These are phyloP conservation scores for Ceratocystis albifundus DNA, from an alignment of 2,329 filamentous ascomycete species.

Conservation along the genomic window DNA sequence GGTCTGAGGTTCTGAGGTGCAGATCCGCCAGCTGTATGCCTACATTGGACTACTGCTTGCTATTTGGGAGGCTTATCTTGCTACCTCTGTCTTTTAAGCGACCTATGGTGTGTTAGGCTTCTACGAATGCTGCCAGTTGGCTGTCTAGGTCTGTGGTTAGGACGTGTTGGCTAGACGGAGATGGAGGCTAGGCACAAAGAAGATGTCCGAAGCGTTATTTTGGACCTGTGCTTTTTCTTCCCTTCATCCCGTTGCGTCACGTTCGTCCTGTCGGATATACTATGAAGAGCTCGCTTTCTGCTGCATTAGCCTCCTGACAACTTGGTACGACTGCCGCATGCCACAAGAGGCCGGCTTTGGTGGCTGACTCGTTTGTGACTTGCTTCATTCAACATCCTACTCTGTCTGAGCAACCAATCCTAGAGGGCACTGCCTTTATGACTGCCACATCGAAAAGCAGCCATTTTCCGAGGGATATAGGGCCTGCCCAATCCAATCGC, in stretches of 20 bases:
- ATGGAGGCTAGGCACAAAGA: not conserved
- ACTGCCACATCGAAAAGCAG: not conserved
- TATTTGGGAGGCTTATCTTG: not conserved
- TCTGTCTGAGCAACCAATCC: not conserved
- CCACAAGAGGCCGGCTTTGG: not conserved
- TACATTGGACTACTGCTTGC: not conserved
- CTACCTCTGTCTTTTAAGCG: not conserved
- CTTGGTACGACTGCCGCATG: not conserved
- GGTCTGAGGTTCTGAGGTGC: not conserved
- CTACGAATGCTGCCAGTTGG: not conserved
- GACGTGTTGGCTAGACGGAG: too few species aligned
- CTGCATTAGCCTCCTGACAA: not conserved
- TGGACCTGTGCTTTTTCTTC: not conserved
- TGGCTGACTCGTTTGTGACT: not conserved
- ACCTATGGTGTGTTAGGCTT: not conserved
- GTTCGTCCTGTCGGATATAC: not conserved
- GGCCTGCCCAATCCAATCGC: constrained; percentile 4
- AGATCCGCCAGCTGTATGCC: not conserved
- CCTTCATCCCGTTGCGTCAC: not conserved
- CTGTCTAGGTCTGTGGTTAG: not conserved
- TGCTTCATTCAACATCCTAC: not conserved
- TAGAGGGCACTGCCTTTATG: too few species aligned
- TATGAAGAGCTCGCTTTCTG: not conserved
- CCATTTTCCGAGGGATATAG: not conserved
- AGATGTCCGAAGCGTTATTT: not conserved